Evolutionary conservation across 2,329 filamentous ascomycete species (phyloP).

Genomic region (Exophiala dermatitidis): DNA sequence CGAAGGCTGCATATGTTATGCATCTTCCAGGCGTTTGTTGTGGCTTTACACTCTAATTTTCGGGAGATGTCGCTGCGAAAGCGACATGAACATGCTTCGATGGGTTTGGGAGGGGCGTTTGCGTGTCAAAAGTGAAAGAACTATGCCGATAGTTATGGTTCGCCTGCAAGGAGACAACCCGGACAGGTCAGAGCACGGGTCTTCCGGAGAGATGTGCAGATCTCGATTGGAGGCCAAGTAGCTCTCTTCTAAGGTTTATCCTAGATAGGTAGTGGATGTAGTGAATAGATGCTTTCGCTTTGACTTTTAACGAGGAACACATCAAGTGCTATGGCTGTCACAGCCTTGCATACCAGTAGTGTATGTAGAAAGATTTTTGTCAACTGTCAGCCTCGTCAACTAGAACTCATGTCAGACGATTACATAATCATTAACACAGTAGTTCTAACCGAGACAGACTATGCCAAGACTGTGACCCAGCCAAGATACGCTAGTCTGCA

Average conservation of each 20-base stretch:
- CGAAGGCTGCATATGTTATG: slow-evolving; percentile 1
- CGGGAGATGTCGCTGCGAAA: neutral
- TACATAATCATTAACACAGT: neutral
- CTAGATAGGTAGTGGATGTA: slow-evolving; percentile 10
- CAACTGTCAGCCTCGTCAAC: neutral
- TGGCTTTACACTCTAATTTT: neutral
- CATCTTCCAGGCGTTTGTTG: slow-evolving; percentile 1
- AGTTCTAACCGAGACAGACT: neutral
- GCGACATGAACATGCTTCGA: neutral
- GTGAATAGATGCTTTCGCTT: neutral
- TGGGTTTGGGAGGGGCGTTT: neutral
- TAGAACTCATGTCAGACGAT: no score
- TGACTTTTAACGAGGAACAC: no score
- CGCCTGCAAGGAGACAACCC: no score
- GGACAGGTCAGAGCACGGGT: neutral
- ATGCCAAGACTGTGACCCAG: neutral
- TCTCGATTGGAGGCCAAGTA: slow-evolving; percentile 5
- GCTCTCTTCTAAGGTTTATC: neutral
- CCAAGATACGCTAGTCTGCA: slow-evolving; percentile 7
- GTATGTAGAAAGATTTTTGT: neutral
- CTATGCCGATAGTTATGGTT: slow-evolving; percentile 1
- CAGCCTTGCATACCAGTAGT: neutral
- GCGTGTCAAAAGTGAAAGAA: slow-evolving; percentile 6
- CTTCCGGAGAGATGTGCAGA: slow-evolving; percentile 18
- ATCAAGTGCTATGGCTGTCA: neutral